Conservation (phyloP, 2,329 filamentous ascomycete genomes). For the Thielaviopsis musarum region DNA sequence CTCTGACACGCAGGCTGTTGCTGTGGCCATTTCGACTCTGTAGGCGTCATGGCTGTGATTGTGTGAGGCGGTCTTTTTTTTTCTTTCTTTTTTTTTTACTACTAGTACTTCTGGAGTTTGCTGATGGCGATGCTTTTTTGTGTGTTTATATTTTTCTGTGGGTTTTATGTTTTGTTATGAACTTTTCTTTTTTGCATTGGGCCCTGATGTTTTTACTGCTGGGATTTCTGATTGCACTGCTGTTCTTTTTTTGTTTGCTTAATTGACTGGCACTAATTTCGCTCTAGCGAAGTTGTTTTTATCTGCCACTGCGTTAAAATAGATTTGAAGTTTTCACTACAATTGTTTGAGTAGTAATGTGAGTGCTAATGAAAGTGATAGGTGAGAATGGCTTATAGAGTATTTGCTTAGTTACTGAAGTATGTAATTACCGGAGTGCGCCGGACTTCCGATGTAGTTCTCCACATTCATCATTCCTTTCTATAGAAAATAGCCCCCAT, state of each 20-base stretch:
- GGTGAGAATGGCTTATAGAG: too few relatives aligned
- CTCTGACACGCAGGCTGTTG: conserved; percentile 83
- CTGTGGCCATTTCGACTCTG: conserved; percentile 75
- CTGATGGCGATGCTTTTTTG: background rate
- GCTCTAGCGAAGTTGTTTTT: background rate
- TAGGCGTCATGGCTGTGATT: conserved; percentile 24
- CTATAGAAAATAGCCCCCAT: too few relatives aligned
- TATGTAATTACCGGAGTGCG: too few relatives aligned
- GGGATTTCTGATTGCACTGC: too few relatives aligned
- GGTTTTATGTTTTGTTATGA: background rate
- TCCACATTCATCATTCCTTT: too few relatives aligned
- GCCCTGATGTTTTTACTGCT: too few relatives aligned
- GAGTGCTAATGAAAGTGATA: too few relatives aligned
- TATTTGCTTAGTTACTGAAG: too few relatives aligned
- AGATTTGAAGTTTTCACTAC: background rate
- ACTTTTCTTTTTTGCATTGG: too few relatives aligned
- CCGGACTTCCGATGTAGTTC: too few relatives aligned
- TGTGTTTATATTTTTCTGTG: background rate
- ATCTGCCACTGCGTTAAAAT: background rate
- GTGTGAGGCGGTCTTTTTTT: background rate
- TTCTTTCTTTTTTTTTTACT: background rate
- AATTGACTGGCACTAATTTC: background rate
- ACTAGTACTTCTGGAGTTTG: background rate
- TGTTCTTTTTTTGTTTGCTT: too few relatives aligned
- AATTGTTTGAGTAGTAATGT: too few relatives aligned